Base-by-base conservation (phyloP, 805 yeast species). In the Saccharomyces mikatae region DNA sequence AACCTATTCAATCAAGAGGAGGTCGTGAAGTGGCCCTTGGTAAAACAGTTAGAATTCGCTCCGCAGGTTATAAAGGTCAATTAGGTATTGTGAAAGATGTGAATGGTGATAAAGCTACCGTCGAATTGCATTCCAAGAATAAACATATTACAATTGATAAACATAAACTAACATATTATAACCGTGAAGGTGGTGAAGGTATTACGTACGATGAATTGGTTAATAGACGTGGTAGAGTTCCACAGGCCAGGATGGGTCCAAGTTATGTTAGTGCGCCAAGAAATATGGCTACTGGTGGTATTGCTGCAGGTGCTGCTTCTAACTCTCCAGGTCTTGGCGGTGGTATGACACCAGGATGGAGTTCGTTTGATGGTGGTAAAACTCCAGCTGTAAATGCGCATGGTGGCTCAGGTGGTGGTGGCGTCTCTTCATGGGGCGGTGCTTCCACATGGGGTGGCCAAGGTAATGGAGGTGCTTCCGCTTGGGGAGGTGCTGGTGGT, bases 81-180 rank as follows among this genome's bases (percentile, higher is more conserved):
- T 84, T 86, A 74, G 99, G 99, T 68, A 87, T 89, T 60, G 89
- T 94, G 47, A 86, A 87, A 61, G 98, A 94, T 67, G 89, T 96
- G 9, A 94, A 89, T 63, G 99, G 95, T 58, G 86, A 86, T 13
- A 81, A 80, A 61, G 98, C 97, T 1, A 81, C 97, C 56, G 88
- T 94, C 47, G 99, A 94, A 73, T 78, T 94, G 59, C 98, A 94
- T 70, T 88, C 97, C 28, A 91, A 91, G 61, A 84, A 85, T 66
- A 94, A 92, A 69, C 87, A 87, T 56, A 83, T 91, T 57, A 88
- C 92, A 55, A 87, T 94, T 32, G 85, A 83, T 62, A 91, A 91
- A 66, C 78, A 80, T 32, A 88, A 85, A 65, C 77, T 94, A 63
- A 80, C 89, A 59, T 92, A 89, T 63, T 80, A 79, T 53, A 80